Conservation (phyloP, 495 filamentous ascomycete genomes). For the Aspergillus affinis region DNA sequence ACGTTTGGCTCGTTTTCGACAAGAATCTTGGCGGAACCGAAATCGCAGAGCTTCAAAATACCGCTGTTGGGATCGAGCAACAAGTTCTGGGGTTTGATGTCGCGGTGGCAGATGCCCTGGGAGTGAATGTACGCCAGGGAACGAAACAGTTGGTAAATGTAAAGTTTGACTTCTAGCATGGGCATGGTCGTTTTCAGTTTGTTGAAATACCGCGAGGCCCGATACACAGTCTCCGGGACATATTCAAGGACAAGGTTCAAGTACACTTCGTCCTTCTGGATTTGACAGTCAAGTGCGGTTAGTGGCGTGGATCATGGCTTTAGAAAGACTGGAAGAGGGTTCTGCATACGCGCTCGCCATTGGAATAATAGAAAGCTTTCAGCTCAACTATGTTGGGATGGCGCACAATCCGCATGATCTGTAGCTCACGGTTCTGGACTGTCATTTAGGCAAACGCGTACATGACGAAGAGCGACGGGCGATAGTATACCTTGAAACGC, state of each 20-base stretch:
- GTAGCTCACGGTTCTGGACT: constrained; percentile 89
- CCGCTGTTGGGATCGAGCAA: constrained; percentile 87
- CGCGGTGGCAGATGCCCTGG: constrained; percentile 97
- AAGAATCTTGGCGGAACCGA: constrained; percentile 97
- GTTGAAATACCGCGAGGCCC: constrained; percentile 98
- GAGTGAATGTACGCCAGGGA: constrained; percentile 99
- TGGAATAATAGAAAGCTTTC: constrained; percentile 99
- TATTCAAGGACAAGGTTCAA: constrained; percentile 97
- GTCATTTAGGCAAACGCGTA: constrained; percentile 32
- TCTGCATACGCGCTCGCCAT: constrained; percentile 81
- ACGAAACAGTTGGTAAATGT: constrained; percentile 99
- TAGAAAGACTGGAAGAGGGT: constrained; percentile 9
- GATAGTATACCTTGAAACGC: constrained; percentile 81
- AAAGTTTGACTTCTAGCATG: constrained; percentile 96
- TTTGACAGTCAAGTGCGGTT: constrained; percentile 11
- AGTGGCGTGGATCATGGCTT: constrained; percentile 8
- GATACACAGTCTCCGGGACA: constrained; percentile 97
- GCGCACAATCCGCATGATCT: constrained; percentile 99
- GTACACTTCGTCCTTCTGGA: constrained; percentile 97
- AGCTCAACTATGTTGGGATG: constrained; percentile 98
- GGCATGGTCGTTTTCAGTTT: constrained; percentile 99
- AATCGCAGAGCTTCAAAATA: constrained; percentile 96
- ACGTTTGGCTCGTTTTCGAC: constrained; percentile 99
- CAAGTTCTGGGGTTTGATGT: constrained; percentile 99
- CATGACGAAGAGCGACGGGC: constrained; percentile 3